Base-by-base conservation (phyloP, 148 eudicot species). In the Chenopodium suecicum region DNA sequence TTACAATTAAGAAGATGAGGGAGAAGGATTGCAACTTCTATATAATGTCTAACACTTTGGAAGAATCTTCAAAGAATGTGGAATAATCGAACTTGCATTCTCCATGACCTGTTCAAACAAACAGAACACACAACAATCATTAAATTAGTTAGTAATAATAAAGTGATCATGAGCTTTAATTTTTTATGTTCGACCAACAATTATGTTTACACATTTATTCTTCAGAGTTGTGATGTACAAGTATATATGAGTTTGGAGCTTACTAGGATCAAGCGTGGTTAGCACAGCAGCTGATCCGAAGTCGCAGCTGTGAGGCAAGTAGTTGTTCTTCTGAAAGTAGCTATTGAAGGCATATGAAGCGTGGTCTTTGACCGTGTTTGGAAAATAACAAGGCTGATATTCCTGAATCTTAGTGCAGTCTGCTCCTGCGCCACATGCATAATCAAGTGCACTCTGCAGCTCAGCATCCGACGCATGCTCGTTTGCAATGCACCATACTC, bases 331-430 rank as follows among this genome's bases (percentile, higher is more conserved):
- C 80, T 93, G 98, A 81, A 86, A 93, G 86, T 94, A 94, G 87
- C 88, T 90, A 82, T 94, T 94, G 89, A 94, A 93, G 50, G 95
- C 97, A 78, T 85, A 90, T 0, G 97, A 93, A 60, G 98, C 94
- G 74, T 92, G 98, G 77, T 89, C 93, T 77, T 78, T 90, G 1
- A 87, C 66, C 0, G 93, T 94, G 85, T 90, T 88, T 13, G 98
- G 98, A 1, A 87, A 70, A 73, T 79, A 93, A 76, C 98, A 94
- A 17, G 86, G 76, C 62, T 88, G 86, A 10, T 85, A 78, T 16
- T 29, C 63, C 77, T 93, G 89, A 44, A 91, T 85, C 78, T 79
- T 74, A 2, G 80, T 81, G 86, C 98, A 94, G 69, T 92, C 87
- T 52, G 95, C 98, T 14, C 95, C 85, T 22, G 82, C 94, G 41